A percentile compares a stretch with the other conserved stretches of the same genome.
Evolutionary conservation across 1,139 yeast genomes (phyloP).

Genomic region (Candida freyschussii): DNA sequence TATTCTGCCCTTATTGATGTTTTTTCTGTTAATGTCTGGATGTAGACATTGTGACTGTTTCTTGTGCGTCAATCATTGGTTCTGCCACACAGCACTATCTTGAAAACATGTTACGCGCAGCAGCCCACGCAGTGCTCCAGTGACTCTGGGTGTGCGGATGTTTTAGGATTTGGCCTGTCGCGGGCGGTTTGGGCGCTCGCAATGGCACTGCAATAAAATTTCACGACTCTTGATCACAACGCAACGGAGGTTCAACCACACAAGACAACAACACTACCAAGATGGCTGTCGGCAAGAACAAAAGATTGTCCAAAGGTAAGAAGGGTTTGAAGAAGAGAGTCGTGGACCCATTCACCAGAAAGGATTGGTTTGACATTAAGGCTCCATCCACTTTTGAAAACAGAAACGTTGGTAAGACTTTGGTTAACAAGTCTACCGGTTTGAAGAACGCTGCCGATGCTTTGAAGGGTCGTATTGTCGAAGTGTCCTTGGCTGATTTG

Average conservation of each 20-base stretch:
- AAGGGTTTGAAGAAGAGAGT: conserved; percentile 93
- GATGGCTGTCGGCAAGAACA: conserved; percentile 95
- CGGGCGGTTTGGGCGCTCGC: conserved; percentile 1
- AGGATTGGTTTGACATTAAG: conserved; percentile 93
- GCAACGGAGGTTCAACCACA: neutral
- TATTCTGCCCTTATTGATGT: no score
- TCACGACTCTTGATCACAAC: conserved; percentile 11
- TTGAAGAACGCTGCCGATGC: conserved; percentile 89
- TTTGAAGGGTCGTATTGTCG: conserved; percentile 86
- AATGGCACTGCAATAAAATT: conserved; percentile 13
- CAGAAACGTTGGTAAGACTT: conserved; percentile 92
- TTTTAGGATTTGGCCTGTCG: conserved; percentile 3
- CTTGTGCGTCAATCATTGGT: no score
- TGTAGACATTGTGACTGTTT: neutral
- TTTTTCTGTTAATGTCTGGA: neutral
- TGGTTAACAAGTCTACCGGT: conserved; percentile 92
- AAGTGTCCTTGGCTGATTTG: conserved; percentile 82
- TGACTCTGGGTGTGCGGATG: conserved; percentile 16
- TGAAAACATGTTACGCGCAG: no score
- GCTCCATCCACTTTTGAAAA: conserved; percentile 93
- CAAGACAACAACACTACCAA: conserved; percentile 17
- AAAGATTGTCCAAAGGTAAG: conserved; percentile 94
- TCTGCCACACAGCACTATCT: no score
- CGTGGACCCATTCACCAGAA: conserved; percentile 83
- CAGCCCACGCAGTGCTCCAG: neutral